Evolutionary conservation across 192 early-diverging fungal genomes (phyloP).

Genomic region (Coemansia sp.): DNA sequence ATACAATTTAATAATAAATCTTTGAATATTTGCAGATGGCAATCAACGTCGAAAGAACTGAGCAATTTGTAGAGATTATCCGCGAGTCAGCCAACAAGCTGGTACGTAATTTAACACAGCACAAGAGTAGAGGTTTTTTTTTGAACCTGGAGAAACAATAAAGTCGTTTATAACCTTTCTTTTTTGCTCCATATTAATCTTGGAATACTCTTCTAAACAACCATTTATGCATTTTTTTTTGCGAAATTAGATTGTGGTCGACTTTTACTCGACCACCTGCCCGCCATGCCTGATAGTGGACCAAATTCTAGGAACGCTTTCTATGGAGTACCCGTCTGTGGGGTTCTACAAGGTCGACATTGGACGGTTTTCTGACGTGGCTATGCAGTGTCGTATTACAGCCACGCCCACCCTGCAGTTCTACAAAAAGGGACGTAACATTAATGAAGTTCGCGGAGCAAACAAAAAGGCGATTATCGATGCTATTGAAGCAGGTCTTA

Average conservation of each 20-base stretch:
- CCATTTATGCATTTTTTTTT: neutral
- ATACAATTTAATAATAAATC: neutral
- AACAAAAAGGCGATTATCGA: slow-evolving; percentile 68
- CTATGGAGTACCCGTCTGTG: slow-evolving; percentile 26
- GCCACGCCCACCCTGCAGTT: slow-evolving; percentile 57
- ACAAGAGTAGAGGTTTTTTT: neutral
- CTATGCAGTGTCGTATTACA: slow-evolving; percentile 37
- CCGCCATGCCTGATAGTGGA: slow-evolving; percentile 47
- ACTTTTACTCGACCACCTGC: slow-evolving; percentile 48
- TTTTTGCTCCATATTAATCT: neutral
- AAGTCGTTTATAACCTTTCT: too few relatives aligned
- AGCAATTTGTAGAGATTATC: slow-evolving; percentile 48
- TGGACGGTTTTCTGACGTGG: slow-evolving; percentile 31
- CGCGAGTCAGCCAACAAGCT: slow-evolving; percentile 41
- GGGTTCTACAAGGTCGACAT: slow-evolving; percentile 53
- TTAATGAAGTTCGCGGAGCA: slow-evolving; percentile 80
- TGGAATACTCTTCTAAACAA: neutral
- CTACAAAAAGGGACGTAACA: slow-evolving; percentile 71
- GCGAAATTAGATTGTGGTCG: slow-evolving; percentile 39
- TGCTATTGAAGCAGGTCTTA: slow-evolving; percentile 56
- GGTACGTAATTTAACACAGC: slow-evolving; percentile 18
- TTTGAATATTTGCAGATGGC: slow-evolving; percentile 20
- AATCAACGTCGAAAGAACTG: slow-evolving; percentile 35
- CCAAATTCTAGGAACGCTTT: slow-evolving; percentile 22
- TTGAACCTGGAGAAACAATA: neutral